Evolutionary conservation across 2,329 filamentous ascomycete genomes (phyloP), one percentile per base, ranked within the genome.

Genomic region (Penicillium sp.): DNA sequence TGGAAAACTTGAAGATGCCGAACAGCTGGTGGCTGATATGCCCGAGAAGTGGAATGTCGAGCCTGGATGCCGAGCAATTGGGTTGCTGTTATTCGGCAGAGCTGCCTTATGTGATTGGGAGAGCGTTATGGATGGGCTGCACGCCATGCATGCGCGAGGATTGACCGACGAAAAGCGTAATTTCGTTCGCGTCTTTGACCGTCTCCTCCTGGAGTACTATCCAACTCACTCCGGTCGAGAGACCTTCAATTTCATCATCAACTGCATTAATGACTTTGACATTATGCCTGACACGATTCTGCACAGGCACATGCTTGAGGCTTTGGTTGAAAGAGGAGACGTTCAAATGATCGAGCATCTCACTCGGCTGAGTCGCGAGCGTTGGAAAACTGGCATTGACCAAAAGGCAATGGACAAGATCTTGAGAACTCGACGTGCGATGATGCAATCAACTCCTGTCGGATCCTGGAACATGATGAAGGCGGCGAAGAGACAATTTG

Each of bases 391-490:
- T 3, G 49, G 50, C 1, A 42, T 71, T 11, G 50, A 65, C 24
- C 55, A 66, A 14, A 47, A 59, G 5, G 49, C 61, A 16, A 63
- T 69, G 27, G 23, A 64, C 27, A 59, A 64, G 9, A 57, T 66
- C n/a, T 26, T 71, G n/a, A 63, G 61, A 14, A 47, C 46, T n/a
- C 65, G 66, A 16, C 65, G 62, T 10, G 50, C 64, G n/a, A 57
- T 65, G 37, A 61, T 66, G 44, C 63, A 68, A 47, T 55, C 61
- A 13, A 58, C 60, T 6, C 66, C 67, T 1, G 60, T 64, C 13
- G 67, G 69, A 4, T 59, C 69, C 40, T 71, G 69, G 68, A 61
- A 67, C 35, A 67, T 71, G 66, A 57, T 70, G 18, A 66, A 68
- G 40, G 63, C 67, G 7, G 66, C 68, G 8, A 63, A 66, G 37